Conservation (phyloP, 2,329 filamentous ascomycete species). For the Leptographium lundbergii region DNA sequence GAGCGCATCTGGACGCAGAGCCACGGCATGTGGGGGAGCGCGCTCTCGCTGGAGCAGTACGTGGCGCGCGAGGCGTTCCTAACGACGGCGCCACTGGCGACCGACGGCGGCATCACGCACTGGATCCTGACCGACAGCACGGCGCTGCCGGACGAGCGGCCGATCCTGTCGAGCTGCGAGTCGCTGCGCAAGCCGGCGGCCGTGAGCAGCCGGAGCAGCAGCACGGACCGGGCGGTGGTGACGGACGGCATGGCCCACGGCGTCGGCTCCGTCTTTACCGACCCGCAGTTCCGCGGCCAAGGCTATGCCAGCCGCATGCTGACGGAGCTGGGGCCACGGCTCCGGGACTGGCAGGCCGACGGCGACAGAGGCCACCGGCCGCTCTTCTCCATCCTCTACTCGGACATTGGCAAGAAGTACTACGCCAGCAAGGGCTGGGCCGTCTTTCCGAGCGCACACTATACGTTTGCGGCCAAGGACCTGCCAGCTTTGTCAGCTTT, state of each 20-base stretch:
- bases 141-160: slow-evolving; percentile 27
- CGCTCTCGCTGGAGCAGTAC: slow-evolving; percentile 42
- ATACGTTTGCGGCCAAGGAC: slow-evolving; percentile 40
- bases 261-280: slow-evolving; percentile 69
- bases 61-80: slow-evolving; percentile 46
- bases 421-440: slow-evolving; percentile 71
- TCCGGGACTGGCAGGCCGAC: slow-evolving; percentile 24
- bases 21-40: slow-evolving; percentile 44
- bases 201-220: slow-evolving; percentile 7
- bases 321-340: slow-evolving; percentile 40
- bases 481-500: too few species aligned
- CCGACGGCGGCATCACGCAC: slow-evolving; percentile 43
- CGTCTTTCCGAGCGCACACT: slow-evolving; percentile 58
- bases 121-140: slow-evolving; percentile 49
- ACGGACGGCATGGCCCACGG: slow-evolving; percentile 55
- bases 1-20: slow-evolving; percentile 41
- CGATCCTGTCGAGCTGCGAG: slow-evolving; percentile 52
- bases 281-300: slow-evolving; percentile 50
- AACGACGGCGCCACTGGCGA: slow-evolving; percentile 42
- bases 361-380: slow-evolving; percentile 15
- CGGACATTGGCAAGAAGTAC: slow-evolving; percentile 73
- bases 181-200: slow-evolving; percentile 44
- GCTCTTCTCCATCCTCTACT: slow-evolving; percentile 70
- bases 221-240: not conserved
- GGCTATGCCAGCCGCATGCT: slow-evolving; percentile 74